These are phyloP conservation scores for Papiliotrema terrestris DNA, from an alignment of 1,284 basidiomycete species.

Conservation along the genomic window DNA sequence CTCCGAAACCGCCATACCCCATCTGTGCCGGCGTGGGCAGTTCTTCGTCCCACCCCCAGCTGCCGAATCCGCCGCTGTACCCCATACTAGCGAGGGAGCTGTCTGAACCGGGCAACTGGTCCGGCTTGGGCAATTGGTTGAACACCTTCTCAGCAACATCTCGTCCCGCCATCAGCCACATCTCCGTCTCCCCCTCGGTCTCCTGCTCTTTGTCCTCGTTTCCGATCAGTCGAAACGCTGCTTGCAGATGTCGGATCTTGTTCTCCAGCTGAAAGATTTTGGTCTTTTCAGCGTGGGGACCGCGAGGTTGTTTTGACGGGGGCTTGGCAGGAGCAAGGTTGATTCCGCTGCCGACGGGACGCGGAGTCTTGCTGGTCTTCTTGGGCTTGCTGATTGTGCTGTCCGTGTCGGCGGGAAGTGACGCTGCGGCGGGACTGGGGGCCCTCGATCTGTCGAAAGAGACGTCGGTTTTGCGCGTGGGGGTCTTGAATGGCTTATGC, in stretches of 20 bases:
- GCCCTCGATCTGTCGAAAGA: too few species aligned
- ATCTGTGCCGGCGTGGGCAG: too few species aligned
- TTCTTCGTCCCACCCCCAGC: too few species aligned
- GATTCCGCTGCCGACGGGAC: too few species aligned
- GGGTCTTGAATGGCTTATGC: slow-evolving; percentile 30
- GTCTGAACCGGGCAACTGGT: neutral
- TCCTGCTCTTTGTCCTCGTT: slow-evolving; percentile 29
- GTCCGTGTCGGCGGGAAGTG: slow-evolving; percentile 3
- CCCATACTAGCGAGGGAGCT: neutral
- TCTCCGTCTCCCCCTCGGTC: slow-evolving; percentile 20
- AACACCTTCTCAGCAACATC: slow-evolving; percentile 41
- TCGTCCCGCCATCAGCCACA: slow-evolving; percentile 42
- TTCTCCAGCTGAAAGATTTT: slow-evolving; percentile 20
- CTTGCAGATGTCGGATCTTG: neutral
- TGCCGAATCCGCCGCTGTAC: neutral
- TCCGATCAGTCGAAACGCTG: slow-evolving; percentile 18
- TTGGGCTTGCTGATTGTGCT: neutral
- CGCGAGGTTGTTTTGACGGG: too few species aligned
- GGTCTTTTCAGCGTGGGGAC: too few species aligned
- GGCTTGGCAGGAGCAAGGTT: too few species aligned
- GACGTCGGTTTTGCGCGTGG: slow-evolving; percentile 2
- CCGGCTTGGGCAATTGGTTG: slow-evolving; percentile 20
- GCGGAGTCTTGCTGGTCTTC: neutral
- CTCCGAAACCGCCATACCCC: too few species aligned
- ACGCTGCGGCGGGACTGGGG: too few species aligned